Percentiles rank a stretch among this genome's conserved stretches.
Conservation (phyloP, 768 basidiomycete genomes). For the Amanita rimosa region DNA sequence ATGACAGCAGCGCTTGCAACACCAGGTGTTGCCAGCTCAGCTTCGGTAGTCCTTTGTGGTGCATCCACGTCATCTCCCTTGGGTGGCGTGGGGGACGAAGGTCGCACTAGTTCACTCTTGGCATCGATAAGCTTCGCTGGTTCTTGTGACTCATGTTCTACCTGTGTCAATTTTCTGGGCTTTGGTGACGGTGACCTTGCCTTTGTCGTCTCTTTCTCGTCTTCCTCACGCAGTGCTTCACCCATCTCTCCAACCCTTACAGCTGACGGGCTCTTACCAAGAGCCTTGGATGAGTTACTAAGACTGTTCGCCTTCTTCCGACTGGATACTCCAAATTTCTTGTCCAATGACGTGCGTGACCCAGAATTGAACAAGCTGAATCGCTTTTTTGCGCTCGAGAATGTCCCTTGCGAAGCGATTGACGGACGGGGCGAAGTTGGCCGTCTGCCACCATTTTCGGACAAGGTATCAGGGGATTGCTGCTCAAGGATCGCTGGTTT, state of each 20-base stretch:
- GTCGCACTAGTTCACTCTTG: neutral
- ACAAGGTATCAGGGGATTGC: constrained; percentile 9
- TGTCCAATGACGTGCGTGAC: constrained; percentile 17
- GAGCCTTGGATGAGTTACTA: constrained; percentile 15
- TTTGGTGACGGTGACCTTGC: constrained; percentile 10
- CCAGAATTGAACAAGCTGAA: constrained; percentile 51
- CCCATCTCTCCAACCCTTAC: constrained; percentile 58
- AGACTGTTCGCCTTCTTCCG: constrained; percentile 11
- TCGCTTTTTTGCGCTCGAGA: constrained; percentile 43
- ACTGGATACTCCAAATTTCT: constrained; percentile 11
- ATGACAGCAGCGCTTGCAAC: neutral
- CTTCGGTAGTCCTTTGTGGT: neutral
- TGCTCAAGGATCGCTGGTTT: constrained; percentile 22
- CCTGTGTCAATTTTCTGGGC: constrained; percentile 10
- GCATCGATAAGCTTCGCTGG: constrained; percentile 3
- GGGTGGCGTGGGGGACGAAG: neutral
- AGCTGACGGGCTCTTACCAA: constrained; percentile 23
- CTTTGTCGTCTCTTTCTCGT: constrained; percentile 17
- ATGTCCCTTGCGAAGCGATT: constrained; percentile 31
- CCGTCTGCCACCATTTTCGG: neutral
- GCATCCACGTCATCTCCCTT: neutral
- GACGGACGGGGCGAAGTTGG: constrained; percentile 2
- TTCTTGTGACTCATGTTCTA: constrained; percentile 8
- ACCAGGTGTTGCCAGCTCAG: neutral
- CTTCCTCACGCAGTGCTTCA: constrained; percentile 50